phyloP scores from a whole-genome alignment of 2,329 filamentous ascomycete genomes.

The Rhynchosporium secalis region DNA sequence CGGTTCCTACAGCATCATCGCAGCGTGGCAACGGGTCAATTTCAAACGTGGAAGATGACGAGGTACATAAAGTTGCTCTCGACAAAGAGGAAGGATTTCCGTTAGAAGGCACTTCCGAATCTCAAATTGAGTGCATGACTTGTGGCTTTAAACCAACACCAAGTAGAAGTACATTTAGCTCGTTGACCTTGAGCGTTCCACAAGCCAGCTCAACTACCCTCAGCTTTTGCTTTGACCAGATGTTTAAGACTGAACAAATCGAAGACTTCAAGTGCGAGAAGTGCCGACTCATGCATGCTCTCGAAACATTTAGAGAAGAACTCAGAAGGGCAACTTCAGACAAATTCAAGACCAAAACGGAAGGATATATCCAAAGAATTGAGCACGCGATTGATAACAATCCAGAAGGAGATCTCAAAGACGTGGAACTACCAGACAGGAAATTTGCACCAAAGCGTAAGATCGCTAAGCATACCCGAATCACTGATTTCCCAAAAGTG shows the following conservation, averaged over 20 bases:
- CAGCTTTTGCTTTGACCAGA: constrained; percentile 85
- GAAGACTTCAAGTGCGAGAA: constrained; percentile 96
- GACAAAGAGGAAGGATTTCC: constrained; percentile 74
- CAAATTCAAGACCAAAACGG: constrained; percentile 51
- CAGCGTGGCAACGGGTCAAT: constrained; percentile 5
- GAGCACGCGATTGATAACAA: constrained; percentile 72
- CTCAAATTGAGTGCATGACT: constrained; percentile 89
- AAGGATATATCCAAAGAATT: constrained; percentile 64
- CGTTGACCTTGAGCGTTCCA: constrained; percentile 87
- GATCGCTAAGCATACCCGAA: constrained; percentile 85
- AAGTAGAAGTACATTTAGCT: constrained; percentile 82
- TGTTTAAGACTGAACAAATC: constrained; percentile 93
- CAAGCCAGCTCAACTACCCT: constrained; percentile 78
- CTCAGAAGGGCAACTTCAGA: constrained; percentile 55
- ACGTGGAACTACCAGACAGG: constrained; percentile 71
- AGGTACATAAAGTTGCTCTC: not conserved
- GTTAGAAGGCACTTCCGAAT: constrained; percentile 87
- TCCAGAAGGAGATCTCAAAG: constrained; percentile 74
- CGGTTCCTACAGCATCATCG: not conserved
- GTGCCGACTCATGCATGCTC: constrained; percentile 82
- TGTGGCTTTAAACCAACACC: constrained; percentile 89
- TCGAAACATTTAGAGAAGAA: constrained; percentile 61
- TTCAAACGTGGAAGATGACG: constrained; percentile 10
- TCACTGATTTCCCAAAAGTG: constrained; percentile 84
- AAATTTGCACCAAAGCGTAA: constrained; percentile 75